Conservation (phyloP, 805 yeast genomes). For the Suhomyces sp. region DNA sequence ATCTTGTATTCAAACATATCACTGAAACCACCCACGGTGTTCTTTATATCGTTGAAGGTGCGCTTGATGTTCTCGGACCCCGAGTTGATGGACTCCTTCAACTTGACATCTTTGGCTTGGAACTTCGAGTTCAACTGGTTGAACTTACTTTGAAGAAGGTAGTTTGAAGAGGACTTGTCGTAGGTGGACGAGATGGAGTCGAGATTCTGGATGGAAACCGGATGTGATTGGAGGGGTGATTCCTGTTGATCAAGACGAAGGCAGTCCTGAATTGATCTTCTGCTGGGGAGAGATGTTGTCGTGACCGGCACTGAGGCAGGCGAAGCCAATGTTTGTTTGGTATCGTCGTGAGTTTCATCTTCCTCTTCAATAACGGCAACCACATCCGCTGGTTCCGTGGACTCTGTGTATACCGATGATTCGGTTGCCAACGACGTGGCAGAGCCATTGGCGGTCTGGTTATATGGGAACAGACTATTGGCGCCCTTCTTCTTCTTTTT, state of each 20-base stretch:
- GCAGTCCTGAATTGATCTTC: constrained; percentile 27
- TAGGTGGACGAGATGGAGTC: constrained; percentile 19
- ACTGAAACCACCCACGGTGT: constrained; percentile 45
- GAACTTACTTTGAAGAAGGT: constrained; percentile 59
- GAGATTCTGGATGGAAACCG: constrained; percentile 11
- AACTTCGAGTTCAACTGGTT: constrained; percentile 55
- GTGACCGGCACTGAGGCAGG: constrained; percentile 3
- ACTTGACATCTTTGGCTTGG: constrained; percentile 47
- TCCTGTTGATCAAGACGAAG: constrained; percentile 22
- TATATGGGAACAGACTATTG: not conserved
- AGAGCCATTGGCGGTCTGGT: no score
- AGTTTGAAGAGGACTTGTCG: constrained; percentile 33
- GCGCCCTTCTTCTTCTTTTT: constrained; percentile 6
- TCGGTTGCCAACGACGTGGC: constrained; percentile 2
- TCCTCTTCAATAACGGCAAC: not conserved
- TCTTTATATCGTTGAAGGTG: constrained; percentile 48
- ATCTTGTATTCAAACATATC: constrained; percentile 37
- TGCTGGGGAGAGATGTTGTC: constrained; percentile 25
- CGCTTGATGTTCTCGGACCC: constrained; percentile 41
- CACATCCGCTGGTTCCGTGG: constrained; percentile 3
- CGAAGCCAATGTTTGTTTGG: not conserved
- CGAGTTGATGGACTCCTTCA: constrained; percentile 45
- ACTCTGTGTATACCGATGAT: constrained; percentile 4
- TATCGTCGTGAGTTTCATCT: constrained; percentile 4
- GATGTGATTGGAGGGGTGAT: constrained; percentile 11